Evolutionary conservation across 2,329 filamentous ascomycete genomes (phyloP).

Genomic region (Xylariaceae sp.): DNA sequence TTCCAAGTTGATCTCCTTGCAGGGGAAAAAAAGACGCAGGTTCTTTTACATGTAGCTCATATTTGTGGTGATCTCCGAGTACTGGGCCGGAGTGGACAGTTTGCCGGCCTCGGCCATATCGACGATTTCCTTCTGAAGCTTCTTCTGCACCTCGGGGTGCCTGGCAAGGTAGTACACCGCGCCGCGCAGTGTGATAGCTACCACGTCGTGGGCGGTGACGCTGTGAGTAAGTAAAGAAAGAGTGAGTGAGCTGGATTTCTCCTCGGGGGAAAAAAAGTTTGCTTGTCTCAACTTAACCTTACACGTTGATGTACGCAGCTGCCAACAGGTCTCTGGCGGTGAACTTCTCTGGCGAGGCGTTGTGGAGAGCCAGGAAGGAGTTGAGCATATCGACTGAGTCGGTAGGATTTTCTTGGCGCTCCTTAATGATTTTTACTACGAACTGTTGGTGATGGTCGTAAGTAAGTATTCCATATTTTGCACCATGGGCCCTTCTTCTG

Average conservation of each 20-base stretch:
- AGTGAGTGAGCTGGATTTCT: not conserved
- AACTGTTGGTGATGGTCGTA: slow-evolving; percentile 1
- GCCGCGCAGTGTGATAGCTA: slow-evolving; percentile 11
- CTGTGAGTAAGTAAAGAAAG: slow-evolving; percentile 1
- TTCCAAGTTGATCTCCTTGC: not conserved
- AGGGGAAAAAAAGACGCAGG: not conserved
- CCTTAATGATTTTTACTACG: slow-evolving; percentile 9
- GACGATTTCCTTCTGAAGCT: slow-evolving; percentile 8
- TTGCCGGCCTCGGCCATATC: not conserved
- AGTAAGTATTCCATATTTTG: too few species aligned
- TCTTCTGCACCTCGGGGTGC: slow-evolving; percentile 3
- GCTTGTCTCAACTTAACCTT: too few species aligned
- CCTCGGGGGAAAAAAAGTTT: too few species aligned
- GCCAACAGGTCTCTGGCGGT: slow-evolving; percentile 9
- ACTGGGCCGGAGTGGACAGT: slow-evolving; percentile 4
- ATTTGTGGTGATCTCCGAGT: slow-evolving; percentile 4
- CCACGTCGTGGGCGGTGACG: slow-evolving; percentile 13
- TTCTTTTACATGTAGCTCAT: slow-evolving; percentile 15
- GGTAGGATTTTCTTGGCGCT: slow-evolving; percentile 6
- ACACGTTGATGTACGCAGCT: slow-evolving; percentile 15
- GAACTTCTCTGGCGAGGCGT: slow-evolving; percentile 10
- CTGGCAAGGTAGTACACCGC: slow-evolving; percentile 14
- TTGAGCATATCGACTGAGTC: slow-evolving; percentile 11
- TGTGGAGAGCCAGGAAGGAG: slow-evolving; percentile 7
- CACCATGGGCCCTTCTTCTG: not conserved